Conservation (phyloP, 768 basidiomycete genomes). For the Cyclocybe aegerita region DNA sequence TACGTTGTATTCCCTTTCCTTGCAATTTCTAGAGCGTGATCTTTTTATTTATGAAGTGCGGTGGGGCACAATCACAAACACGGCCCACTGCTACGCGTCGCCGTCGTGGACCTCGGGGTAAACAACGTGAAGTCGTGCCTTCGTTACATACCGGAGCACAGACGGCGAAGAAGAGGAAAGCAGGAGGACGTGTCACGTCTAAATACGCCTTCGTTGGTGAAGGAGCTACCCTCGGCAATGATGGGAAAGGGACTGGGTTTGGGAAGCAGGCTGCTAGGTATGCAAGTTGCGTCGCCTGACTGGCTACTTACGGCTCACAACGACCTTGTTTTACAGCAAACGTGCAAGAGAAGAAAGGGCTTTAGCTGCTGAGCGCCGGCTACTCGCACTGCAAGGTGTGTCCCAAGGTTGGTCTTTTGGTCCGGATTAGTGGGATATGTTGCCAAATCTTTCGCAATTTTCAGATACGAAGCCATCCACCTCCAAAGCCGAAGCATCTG, state of each 20-base stretch:
- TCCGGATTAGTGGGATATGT: not conserved
- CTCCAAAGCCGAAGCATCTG: constrained; percentile 6
- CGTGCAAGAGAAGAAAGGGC: constrained; percentile 79
- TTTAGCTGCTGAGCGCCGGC: constrained; percentile 65
- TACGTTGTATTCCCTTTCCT: constrained; percentile 26
- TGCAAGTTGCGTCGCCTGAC: constrained; percentile 5
- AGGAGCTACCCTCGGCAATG: constrained; percentile 53
- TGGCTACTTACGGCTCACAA: not conserved
- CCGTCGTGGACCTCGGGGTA: constrained; percentile 28
- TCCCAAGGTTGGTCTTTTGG: constrained; percentile 20
- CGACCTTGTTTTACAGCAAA: constrained; percentile 46
- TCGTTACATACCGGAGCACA: constrained; percentile 61
- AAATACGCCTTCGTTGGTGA: constrained; percentile 59
- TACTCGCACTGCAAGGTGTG: constrained; percentile 42
- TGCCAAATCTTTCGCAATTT: not conserved
- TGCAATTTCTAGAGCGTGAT: not conserved
- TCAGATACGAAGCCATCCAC: not conserved
- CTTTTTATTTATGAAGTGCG: constrained; percentile 51
- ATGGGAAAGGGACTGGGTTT: constrained; percentile 58
- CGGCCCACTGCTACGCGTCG: constrained; percentile 52
- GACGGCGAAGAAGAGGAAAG: constrained; percentile 67
- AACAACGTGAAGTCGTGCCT: constrained; percentile 40
- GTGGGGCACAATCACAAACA: constrained; percentile 69
- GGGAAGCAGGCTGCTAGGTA: constrained; percentile 72
- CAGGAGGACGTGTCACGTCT: constrained; percentile 65